Percentiles rank a stretch among this genome's conserved stretches.
Evolutionary conservation across 768 basidiomycete species (phyloP).

Genomic region (Piloderma croceum): DNA sequence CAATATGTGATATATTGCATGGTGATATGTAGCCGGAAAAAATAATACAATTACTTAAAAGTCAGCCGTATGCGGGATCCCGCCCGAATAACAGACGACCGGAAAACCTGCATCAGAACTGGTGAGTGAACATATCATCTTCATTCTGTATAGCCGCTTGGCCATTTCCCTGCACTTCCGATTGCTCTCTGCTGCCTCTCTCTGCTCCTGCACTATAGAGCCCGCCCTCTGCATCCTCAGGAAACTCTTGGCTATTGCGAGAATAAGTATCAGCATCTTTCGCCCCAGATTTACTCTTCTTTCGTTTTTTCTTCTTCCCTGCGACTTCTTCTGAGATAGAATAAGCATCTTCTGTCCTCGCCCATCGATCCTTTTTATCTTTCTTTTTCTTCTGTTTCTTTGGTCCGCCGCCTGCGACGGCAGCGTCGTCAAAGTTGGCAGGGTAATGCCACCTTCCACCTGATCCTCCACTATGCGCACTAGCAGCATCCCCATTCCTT

Average conservation of each 20-base stretch:
- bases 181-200: conserved; percentile 5
- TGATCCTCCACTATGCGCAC: conserved; percentile 28
- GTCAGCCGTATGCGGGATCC: not conserved
- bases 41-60: no score
- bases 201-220: conserved; percentile 44
- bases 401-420: conserved; percentile 32
- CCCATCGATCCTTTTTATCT: conserved; percentile 85
- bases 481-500: conserved; percentile 33
- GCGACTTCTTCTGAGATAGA: conserved; percentile 42
- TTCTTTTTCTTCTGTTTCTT: conserved; percentile 60
- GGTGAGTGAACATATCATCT: conserved; percentile 57
- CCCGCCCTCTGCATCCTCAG: conserved; percentile 72
- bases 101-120: conserved; percentile 38
- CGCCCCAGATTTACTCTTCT: conserved; percentile 49
- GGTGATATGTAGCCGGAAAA: no score
- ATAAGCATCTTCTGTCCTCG: conserved; percentile 82
- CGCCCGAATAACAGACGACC: conserved; percentile 1
- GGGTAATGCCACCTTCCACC: conserved; percentile 80
- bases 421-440: conserved; percentile 69
- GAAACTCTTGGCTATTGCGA: conserved; percentile 40
- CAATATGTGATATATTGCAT: no score
- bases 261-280: conserved; percentile 33
- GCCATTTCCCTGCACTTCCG: conserved; percentile 14
- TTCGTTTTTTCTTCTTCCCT: conserved; percentile 37
- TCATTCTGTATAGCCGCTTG: conserved; percentile 20